Base-by-base conservation (phyloP, 805 yeast genomes). In the Yamadazyma olivae region DNA sequence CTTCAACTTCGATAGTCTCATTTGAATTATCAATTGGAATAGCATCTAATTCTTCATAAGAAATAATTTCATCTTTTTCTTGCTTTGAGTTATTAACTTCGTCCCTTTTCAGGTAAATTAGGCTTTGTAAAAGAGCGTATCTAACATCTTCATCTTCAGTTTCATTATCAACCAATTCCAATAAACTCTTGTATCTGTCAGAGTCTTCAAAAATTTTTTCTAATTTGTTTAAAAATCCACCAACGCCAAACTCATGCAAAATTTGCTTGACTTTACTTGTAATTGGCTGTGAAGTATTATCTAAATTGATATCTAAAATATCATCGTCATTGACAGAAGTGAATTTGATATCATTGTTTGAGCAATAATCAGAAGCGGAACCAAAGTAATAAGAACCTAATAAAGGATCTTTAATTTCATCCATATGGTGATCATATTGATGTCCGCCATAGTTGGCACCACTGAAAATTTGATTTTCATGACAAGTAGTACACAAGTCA, bases 401-500 rank as follows among this genome's bases (percentile, higher is more conserved):
- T 20, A 7, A 7, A 15, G 23, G 33, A 5, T 13, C 22, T 4
- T 20, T 27, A 16, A 43, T 20, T 23, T 35, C 29, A 13, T 16
- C 20, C 42, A 44, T 39, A 2, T 28, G 38, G 17, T 44, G 48
- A 9, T 24, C 9, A 28, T 14, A 25, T 4, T 32, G 15, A 17
- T 40, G 48, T 8, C 6, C n/a, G 10, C 38, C 39, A 15, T 24
- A 23, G 15, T 33, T 13, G n/a, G 19, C 33, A 10, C 31, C 16
- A 14, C 25, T 18, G 27, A 9, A 13, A 14, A 31, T 27, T n/a
- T 34, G 36, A 6, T 40, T 37, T 9, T 40, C 31, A 29, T 54
- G 59, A 39, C 69, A 63, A 21, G 43, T 26, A 26, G 61, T 60
- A 46, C 83, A 77, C 35, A 77, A 53, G 46, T 78, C 83, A 46